These are phyloP conservation scores for Podospora bellae-mahoneyi DNA, from an alignment of 495 filamentous ascomycete species.

Conservation along the genomic window DNA sequence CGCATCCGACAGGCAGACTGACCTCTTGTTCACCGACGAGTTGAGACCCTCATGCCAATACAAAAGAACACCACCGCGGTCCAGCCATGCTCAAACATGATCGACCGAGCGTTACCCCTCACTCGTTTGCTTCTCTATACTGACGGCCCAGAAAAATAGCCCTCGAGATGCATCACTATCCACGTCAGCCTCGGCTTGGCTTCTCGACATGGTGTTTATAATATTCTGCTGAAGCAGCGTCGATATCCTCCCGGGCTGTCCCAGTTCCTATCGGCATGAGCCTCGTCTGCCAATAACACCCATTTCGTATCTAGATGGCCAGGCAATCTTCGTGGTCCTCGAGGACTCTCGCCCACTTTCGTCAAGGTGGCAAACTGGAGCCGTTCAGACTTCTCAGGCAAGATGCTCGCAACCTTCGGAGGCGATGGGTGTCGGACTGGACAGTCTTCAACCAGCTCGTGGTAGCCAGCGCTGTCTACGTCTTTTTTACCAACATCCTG, in stretches of 20 bases:
- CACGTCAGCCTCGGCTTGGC: conserved; percentile 2
- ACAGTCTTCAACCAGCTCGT: conserved; percentile 66
- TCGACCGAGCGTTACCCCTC: neutral
- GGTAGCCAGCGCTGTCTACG: conserved; percentile 67
- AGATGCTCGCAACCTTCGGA: conserved; percentile 54
- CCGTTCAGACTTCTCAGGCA: conserved; percentile 63
- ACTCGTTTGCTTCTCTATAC: neutral
- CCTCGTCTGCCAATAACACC: neutral
- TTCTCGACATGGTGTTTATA: neutral
- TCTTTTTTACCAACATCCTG: conserved; percentile 73
- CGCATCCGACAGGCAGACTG: neutral
- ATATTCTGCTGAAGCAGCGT: neutral
- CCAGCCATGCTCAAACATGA: neutral
- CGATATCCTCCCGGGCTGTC: neutral
- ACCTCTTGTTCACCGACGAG: neutral
- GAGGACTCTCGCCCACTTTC: conserved; percentile 10
- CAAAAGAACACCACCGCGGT: neutral
- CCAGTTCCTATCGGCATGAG: neutral
- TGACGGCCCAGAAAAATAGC: neutral
- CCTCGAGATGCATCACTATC: conserved; percentile 5
- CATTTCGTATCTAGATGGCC: neutral
- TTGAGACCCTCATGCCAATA: neutral
- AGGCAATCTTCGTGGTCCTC: conserved; percentile 11
- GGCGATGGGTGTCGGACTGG: conserved; percentile 64
- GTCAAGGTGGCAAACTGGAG: conserved; percentile 35